Base-by-base conservation (phyloP, 371 early-diverging fungal genomes). In the Vairimorpha apis region DNA sequence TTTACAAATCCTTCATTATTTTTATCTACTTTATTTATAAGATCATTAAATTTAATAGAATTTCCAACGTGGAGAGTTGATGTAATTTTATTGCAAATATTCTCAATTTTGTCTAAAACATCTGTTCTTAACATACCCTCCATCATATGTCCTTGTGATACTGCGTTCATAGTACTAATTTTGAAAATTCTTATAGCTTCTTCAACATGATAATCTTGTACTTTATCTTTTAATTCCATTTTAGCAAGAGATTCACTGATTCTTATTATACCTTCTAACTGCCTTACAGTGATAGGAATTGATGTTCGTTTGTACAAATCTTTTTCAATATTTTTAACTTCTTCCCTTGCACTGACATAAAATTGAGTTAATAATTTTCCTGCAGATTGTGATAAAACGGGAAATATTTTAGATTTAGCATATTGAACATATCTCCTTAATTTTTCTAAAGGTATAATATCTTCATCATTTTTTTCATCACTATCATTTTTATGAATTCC, bases 181-280 rank as follows among this genome's bases (percentile, higher is more conserved):
- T 91, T 91, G 86, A 99, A 99, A 56, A 99, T 83, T 23, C 95
- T 88, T 59, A 97, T 91, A 2, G 98, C 99, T 83, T 97, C 97
- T 68, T 94, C 94, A 23, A 97, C 95, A 80, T 99, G 95, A 59
- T 86, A 83, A 68, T 89, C 89, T 0, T 87, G 89, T 7, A 92
- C 95, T 0, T 88, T 86, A 14, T 90, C 88, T 21, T 89, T 87
- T n/a, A 97, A 87, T 21, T 89, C 87, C 87, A 97, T 90, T 80
- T 95, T 96, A 67, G 99, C 99, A 43, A 97, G 83, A 12, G 96
- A 87, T 85, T 99, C 99, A n/a, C 95, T 89, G 56, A 97, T 89
- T 81, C 99, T 91, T 56, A 95, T 89, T 75, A 99, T 92, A 65
- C 97, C 96, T 84, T 99, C 99, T 69, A 99, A 85, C 85, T 99